phyloP scores from a whole-genome alignment of 2,329 filamentous ascomycete species.

The Zasmidium angulare region DNA sequence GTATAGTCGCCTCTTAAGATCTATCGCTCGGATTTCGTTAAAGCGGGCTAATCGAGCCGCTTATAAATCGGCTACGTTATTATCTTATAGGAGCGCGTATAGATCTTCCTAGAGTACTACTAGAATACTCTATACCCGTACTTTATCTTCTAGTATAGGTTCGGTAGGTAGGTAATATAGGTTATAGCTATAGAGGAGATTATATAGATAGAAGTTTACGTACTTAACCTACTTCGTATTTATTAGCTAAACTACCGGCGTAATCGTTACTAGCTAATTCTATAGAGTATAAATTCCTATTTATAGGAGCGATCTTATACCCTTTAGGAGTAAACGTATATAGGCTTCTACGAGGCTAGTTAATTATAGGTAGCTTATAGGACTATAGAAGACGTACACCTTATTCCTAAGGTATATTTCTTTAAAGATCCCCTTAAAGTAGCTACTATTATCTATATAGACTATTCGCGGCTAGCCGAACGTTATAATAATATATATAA shows the following conservation, averaged over 20 bases:
- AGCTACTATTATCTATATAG: background rate
- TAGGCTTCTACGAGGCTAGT: background rate
- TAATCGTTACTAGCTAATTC: background rate
- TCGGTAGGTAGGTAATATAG: background rate
- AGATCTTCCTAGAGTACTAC: background rate
- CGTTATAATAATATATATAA: no score
- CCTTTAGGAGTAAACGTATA: background rate
- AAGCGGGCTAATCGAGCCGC: background rate
- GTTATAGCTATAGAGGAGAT: background rate
- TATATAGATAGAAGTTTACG: background rate
- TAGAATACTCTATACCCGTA: background rate
- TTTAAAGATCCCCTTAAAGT: background rate
- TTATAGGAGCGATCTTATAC: background rate
- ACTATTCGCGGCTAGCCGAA: background rate
- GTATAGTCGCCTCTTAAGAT: background rate
- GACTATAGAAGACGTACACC: background rate
- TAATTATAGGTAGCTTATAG: background rate
- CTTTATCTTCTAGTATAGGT: background rate
- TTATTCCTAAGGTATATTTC: background rate
- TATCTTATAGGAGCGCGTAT: background rate
- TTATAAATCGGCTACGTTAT: background rate
- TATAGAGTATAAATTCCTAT: background rate
- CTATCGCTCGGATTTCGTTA: background rate
- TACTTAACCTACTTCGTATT: background rate
- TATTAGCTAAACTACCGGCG: background rate